phyloP scores from a whole-genome alignment of 257 asterid species.

The Solanum tarijense region DNA sequence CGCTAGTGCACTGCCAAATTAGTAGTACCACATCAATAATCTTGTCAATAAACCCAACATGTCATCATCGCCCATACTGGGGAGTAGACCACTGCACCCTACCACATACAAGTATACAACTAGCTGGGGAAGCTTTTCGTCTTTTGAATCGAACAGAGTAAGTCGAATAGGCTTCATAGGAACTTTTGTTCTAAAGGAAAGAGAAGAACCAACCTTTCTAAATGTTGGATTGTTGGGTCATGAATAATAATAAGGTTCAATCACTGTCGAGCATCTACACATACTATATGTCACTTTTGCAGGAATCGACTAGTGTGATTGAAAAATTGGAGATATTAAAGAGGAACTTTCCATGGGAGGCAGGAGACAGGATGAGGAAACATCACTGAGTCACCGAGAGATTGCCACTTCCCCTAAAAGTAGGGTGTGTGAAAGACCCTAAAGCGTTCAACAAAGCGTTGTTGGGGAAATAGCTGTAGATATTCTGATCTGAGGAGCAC shows the following conservation, averaged over 20 bases:
- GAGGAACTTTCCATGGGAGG: neutral
- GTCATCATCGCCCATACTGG: neutral
- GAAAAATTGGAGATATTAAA: neutral
- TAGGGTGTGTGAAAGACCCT: neutral
- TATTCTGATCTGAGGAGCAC: neutral
- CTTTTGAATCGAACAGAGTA: neutral
- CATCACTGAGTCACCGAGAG: neutral
- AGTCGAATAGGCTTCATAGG: neutral
- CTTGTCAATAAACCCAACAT: neutral
- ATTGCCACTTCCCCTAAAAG: neutral
- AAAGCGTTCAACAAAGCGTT: neutral
- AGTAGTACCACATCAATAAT: neutral
- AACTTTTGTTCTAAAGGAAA: neutral
- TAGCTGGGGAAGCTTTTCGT: neutral
- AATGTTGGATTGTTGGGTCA: neutral
- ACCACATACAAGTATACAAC: neutral
- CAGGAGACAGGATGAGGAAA: neutral
- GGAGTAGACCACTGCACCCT: neutral
- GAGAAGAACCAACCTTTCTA: neutral
- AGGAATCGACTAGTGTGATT: neutral
- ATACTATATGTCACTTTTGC: neutral
- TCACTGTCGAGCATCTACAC: neutral
- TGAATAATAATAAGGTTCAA: neutral
- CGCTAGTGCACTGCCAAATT: neutral
- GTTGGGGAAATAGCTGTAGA: neutral